Evolutionary conservation across 805 yeast species (phyloP).

Genomic region (Wickerhamomyces strasburgensis): DNA sequence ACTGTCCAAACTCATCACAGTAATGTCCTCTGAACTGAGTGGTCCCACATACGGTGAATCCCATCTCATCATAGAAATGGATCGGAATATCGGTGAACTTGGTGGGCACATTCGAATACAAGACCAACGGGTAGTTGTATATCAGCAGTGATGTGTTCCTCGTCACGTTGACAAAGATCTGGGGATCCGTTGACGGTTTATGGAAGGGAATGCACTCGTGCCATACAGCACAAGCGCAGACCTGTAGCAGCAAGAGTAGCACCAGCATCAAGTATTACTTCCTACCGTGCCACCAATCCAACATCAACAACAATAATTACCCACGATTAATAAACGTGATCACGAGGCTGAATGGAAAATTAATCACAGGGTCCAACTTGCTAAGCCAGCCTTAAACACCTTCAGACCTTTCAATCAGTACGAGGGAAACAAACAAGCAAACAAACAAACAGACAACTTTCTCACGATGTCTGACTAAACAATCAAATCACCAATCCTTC

Average conservation of each 20-base stretch:
- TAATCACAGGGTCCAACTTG: too few species aligned
- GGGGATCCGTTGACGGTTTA: not conserved
- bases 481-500: too few species aligned
- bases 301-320: too few species aligned
- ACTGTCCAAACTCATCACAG: conserved; percentile 9
- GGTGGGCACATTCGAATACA: conserved; percentile 8
- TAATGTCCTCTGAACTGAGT: conserved; percentile 7
- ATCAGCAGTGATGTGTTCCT: conserved; percentile 10
- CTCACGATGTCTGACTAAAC: too few species aligned
- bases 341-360: too few species aligned
- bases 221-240: not conserved
- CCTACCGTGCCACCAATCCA: not conserved
- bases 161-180: conserved; percentile 4
- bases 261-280: not conserved
- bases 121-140: conserved; percentile 6
- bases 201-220: conserved; percentile 2
- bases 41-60: conserved; percentile 13
- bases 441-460: too few species aligned
- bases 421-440: too few species aligned
- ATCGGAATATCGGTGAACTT: conserved; percentile 5
- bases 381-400: too few species aligned
- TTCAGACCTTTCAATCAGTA: too few species aligned
- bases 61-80: conserved; percentile 8
- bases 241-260: not conserved
- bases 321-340: too few species aligned